These are phyloP conservation scores for Fusarium continuum DNA, from an alignment of 2,329 filamentous ascomycete genomes.

Conservation along the genomic window DNA sequence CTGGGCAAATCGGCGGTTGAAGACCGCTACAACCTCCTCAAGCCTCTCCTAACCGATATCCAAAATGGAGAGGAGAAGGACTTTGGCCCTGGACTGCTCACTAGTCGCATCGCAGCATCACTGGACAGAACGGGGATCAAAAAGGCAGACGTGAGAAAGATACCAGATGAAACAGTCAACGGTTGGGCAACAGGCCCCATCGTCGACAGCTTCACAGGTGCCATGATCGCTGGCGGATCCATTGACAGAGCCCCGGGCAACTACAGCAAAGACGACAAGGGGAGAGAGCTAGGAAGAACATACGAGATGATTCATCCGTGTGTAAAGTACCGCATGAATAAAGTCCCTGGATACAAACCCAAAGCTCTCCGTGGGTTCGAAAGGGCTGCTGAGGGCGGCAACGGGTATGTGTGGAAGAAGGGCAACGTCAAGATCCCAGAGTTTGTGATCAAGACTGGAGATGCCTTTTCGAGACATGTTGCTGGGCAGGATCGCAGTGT, in stretches of 20 bases:
- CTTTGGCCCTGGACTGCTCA: slow-evolving; percentile 18
- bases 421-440: slow-evolving; percentile 27
- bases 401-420: slow-evolving; percentile 31
- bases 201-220: slow-evolving; percentile 39
- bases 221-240: slow-evolving; percentile 25
- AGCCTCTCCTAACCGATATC: slow-evolving; percentile 30
- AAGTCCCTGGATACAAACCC: slow-evolving; percentile 29
- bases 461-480: slow-evolving; percentile 29
- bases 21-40: slow-evolving; percentile 34
- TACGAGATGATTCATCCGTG: slow-evolving; percentile 38
- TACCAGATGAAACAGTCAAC: slow-evolving; percentile 25
- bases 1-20: slow-evolving; percentile 30
- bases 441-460: slow-evolving; percentile 35
- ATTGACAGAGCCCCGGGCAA: slow-evolving; percentile 28
- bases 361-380: slow-evolving; percentile 29
- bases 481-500: slow-evolving; percentile 24
- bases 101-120: slow-evolving; percentile 11
- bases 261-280: slow-evolving; percentile 27
- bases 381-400: slow-evolving; percentile 11
- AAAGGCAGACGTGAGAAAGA: slow-evolving; percentile 24
- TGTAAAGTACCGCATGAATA: slow-evolving; percentile 38
- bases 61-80: slow-evolving; percentile 31
- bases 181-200: slow-evolving; percentile 42
- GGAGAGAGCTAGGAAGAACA: slow-evolving; percentile 18
- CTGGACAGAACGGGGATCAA: slow-evolving; percentile 27